Percentiles rank a stretch among this genome's conserved stretches.
Evolutionary conservation across 495 filamentous ascomycete genomes (phyloP).

Genomic region (Copromyces sp.): DNA sequence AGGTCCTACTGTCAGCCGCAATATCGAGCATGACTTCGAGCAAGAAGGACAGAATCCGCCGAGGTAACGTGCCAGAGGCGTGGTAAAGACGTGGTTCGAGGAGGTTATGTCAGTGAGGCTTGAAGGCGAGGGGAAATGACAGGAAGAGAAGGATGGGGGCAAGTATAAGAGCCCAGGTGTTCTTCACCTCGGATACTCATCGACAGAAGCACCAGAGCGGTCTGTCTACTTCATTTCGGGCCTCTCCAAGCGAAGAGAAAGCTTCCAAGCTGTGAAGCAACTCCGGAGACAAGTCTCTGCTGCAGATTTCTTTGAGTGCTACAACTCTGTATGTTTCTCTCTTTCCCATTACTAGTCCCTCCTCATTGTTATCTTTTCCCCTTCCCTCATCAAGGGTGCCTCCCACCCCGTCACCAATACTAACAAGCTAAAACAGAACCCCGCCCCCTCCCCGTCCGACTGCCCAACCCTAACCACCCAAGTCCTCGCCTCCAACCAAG

Average conservation of each 20-base stretch:
- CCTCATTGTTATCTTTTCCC: too few species aligned
- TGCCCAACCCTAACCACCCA: constrained; percentile 27
- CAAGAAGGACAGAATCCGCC: neutral
- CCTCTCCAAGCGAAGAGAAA: constrained; percentile 13
- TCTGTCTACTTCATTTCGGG: neutral
- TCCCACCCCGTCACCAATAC: neutral
- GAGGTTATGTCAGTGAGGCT: neutral
- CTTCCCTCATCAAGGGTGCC: too few species aligned
- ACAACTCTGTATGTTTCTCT: constrained; percentile 24
- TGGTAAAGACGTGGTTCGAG: neutral
- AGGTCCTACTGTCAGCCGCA: constrained; percentile 10
- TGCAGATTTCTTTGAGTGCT: constrained; percentile 31
- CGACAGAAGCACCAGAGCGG: neutral
- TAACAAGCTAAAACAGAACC: constrained; percentile 13
- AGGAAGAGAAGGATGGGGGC: neutral
- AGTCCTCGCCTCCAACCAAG: constrained; percentile 20
- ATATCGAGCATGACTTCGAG: constrained; percentile 1
- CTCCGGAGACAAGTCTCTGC: constrained; percentile 9
- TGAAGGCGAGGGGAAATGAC: neutral
- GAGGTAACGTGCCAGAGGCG: neutral
- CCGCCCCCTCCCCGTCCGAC: constrained; percentile 19
- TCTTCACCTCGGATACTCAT: neutral
- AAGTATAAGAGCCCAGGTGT: constrained; percentile 9
- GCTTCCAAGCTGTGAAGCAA: constrained; percentile 5
- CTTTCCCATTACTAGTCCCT: neutral